Percentiles rank a stretch among this genome's conserved stretches.
These are phyloP conservation scores for Diplotaxis tenuifolia DNA, from an alignment of 345 rosid species.

Conservation along the genomic window DNA sequence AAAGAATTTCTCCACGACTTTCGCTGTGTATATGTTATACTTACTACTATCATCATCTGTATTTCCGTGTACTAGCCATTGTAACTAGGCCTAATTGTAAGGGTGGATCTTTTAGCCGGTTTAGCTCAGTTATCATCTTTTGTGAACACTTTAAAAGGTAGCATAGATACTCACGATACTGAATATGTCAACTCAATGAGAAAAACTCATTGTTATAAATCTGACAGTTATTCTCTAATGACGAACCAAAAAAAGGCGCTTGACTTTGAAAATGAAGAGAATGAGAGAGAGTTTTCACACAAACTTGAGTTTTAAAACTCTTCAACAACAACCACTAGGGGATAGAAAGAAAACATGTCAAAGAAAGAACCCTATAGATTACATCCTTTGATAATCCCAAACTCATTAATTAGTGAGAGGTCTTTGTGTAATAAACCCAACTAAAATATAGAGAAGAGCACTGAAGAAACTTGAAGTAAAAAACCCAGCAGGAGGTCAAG, in stretches of 20 bases:
- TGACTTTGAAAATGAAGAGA: slow-evolving; percentile 9
- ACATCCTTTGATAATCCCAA: slow-evolving; percentile 20
- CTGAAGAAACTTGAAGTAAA: background rate
- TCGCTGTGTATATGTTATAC: no score
- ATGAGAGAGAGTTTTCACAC: slow-evolving; percentile 10
- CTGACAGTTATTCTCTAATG: background rate
- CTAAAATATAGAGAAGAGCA: slow-evolving; percentile 9
- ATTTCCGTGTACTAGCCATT: background rate
- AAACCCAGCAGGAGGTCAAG: background rate
- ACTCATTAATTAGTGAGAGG: slow-evolving; percentile 21
- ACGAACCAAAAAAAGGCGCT: background rate
- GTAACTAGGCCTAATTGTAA: background rate
- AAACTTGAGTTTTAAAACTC: slow-evolving; percentile 1
- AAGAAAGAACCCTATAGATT: slow-evolving; percentile 26
- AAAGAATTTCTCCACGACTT: no score
- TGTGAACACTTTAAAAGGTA: background rate
- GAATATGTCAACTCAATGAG: background rate
- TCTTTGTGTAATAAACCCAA: slow-evolving; percentile 4
- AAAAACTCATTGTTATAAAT: background rate
- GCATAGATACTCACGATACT: background rate
- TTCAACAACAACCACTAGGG: slow-evolving; percentile 17
- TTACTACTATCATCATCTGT: background rate
- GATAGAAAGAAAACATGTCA: slow-evolving; percentile 14
- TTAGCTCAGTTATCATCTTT: no score
- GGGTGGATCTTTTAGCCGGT: background rate